Evolutionary conservation across 805 yeast genomes (phyloP), one percentile per base, ranked within the genome.

Genomic region (Wickerhamomyces canadensis): DNA sequence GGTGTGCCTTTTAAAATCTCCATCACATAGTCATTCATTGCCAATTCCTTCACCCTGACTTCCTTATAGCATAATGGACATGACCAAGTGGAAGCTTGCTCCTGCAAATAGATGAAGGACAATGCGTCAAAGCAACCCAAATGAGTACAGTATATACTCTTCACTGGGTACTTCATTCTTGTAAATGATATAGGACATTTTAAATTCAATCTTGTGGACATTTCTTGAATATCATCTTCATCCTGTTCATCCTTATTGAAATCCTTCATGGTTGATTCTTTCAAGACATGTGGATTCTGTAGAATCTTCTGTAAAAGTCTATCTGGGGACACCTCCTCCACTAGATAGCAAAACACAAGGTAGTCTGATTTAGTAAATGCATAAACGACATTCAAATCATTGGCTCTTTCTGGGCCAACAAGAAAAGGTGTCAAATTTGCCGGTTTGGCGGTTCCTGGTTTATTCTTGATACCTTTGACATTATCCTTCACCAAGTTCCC

Each of bases 71-170:
- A 93, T 4, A 86, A 70, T 0, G 97, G 96, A 54, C 98, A 93
- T 35, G 64, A 63, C 97, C 97, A 91, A 0, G 84, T 75, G 0
- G 96, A 83, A 0, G 84, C 76, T 54, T 83, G 91, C 38, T 68
- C 67, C 56, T 91, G 98, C 31, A 88, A 68, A 51, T 77, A 74
- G 9, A 93, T 49, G 53, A 74, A 93, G 31, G 84, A 75, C 25
- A 69, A 57, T 0, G 85, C 89, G 60, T 93, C 98, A 57, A 89
- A 86, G 55, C 98, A 89, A 51, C 84, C 91, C 13, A 87, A 62
- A 60, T 93, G 98, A 25, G 71, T 64, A 61, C 98, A 93, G 33
- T 60, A 65, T 1, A 69, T 61, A 1, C 95, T 77, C 46, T 86
- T 74, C 1, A 78, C 75, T 0, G 98, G 98, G 36, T 71, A 58